Conservation (phyloP, 768 basidiomycete species). For the Russula abietina region DNA sequence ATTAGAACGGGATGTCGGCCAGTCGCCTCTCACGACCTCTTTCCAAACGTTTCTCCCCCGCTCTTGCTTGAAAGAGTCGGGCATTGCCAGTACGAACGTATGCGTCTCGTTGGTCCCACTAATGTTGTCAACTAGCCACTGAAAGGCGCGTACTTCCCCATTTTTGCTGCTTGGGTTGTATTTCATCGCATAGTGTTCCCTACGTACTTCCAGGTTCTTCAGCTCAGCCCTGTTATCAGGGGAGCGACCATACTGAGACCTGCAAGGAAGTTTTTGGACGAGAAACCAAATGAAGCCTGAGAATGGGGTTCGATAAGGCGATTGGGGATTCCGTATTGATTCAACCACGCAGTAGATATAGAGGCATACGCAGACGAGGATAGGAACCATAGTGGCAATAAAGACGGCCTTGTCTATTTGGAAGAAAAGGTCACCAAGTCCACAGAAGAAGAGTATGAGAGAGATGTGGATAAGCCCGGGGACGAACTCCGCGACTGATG, state of each 20-base stretch:
- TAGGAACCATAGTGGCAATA: background rate
- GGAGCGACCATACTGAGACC: background rate
- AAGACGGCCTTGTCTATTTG: slow-evolving; percentile 26
- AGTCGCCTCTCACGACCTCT: background rate
- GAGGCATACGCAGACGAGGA: background rate
- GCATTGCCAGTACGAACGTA: slow-evolving; percentile 4
- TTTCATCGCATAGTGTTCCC: slow-evolving; percentile 7
- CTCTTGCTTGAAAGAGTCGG: slow-evolving; percentile 10
- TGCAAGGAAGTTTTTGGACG: background rate
- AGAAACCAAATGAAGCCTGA: slow-evolving; percentile 8
- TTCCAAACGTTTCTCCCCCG: slow-evolving; percentile 12
- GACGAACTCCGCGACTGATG: slow-evolving; percentile 38
- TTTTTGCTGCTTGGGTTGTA: background rate
- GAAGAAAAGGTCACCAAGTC: slow-evolving; percentile 40
- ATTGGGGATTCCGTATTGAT: slow-evolving; percentile 7
- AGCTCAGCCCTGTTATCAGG: background rate
- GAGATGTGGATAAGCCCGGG: slow-evolving; percentile 44
- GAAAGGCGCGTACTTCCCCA: slow-evolving; percentile 5
- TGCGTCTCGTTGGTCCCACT: slow-evolving; percentile 7
- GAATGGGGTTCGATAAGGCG: slow-evolving; percentile 8
- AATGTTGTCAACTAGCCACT: slow-evolving; percentile 8
- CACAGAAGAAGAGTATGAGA: slow-evolving; percentile 22
- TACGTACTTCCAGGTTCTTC: background rate
- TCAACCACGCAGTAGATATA: slow-evolving; percentile 18
- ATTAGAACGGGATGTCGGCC: background rate